Evolutionary conservation across 202 grass and related monocot genomes (phyloP).

Genomic region (Schoenoplectus triqueter): DNA sequence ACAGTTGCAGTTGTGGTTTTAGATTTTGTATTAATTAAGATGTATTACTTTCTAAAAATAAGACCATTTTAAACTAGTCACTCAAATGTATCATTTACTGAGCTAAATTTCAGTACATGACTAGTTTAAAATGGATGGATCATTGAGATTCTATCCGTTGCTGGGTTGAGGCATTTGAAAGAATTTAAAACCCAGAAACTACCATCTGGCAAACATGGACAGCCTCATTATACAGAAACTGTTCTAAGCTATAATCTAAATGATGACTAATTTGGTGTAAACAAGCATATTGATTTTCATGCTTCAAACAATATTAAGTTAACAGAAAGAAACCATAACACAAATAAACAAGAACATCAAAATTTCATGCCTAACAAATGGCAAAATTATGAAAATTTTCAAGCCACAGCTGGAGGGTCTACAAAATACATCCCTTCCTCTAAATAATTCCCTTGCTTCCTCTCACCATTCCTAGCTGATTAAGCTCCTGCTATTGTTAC

Average conservation of each 20-base stretch:
- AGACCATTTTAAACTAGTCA: no score
- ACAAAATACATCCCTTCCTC: neutral
- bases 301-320: conserved; percentile 9
- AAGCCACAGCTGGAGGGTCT: neutral
- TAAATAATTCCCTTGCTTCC: no score
- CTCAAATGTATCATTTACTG: neutral
- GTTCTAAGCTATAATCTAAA: neutral
- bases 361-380: conserved; percentile 32
- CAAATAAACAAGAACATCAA: neutral
- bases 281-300: neutral
- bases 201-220: neutral
- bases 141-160: neutral
- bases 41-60: no score
- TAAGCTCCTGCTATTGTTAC: neutral
- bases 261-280: conserved; percentile 12
- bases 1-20: no score
- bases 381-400: neutral
- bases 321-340: neutral
- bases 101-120: neutral
- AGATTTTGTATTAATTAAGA: no score
- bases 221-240: neutral
- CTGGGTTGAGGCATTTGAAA: no score
- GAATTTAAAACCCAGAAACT: neutral
- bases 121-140: neutral
- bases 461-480: no score